phyloP scores from a whole-genome alignment of 2,329 filamentous ascomycete species.

The Xylariales sp. region DNA sequence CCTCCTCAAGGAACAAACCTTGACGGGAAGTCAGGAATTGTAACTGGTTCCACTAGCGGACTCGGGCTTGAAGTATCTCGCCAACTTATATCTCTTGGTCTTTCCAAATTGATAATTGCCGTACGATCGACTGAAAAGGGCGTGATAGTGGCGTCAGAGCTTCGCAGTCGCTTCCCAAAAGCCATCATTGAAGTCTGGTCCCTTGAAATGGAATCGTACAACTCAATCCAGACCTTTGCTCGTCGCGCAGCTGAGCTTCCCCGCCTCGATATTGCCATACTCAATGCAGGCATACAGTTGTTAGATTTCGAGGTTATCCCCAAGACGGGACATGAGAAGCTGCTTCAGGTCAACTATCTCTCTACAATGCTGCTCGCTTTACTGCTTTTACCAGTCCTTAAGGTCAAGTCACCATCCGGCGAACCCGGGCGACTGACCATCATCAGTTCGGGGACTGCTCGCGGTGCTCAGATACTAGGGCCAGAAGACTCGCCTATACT shows the following conservation, averaged over 20 bases:
- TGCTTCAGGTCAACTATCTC: slow-evolving; percentile 36
- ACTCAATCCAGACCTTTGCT: slow-evolving; percentile 35
- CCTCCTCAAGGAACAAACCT: slow-evolving; percentile 14
- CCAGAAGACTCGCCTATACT: slow-evolving; percentile 12
- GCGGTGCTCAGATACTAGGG: slow-evolving; percentile 12
- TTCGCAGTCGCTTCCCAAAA: slow-evolving; percentile 25
- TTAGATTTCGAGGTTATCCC: slow-evolving; percentile 16
- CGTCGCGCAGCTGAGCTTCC: slow-evolving; percentile 25
- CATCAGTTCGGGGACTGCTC: slow-evolving; percentile 21
- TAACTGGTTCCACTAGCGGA: slow-evolving; percentile 41
- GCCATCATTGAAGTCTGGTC: slow-evolving; percentile 37
- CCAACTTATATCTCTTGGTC: slow-evolving; percentile 32
- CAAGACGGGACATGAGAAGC: slow-evolving; percentile 33
- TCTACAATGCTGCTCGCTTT: slow-evolving; percentile 29
- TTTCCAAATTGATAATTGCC: slow-evolving; percentile 36
- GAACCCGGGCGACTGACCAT: slow-evolving; percentile 17
- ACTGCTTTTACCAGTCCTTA: slow-evolving; percentile 25
- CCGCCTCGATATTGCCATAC: slow-evolving; percentile 38
- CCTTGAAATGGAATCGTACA: slow-evolving; percentile 39
- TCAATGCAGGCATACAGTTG: slow-evolving; percentile 36
- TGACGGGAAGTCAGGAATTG: slow-evolving; percentile 33
- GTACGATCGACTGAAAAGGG: slow-evolving; percentile 36
- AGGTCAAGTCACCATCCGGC: slow-evolving; percentile 10
- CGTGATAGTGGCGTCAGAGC: slow-evolving; percentile 28
- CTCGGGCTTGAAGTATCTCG: slow-evolving; percentile 38